Evolutionary conservation across 129 eudicot species (phyloP).

Genomic region (Ambrosia trifida): DNA sequence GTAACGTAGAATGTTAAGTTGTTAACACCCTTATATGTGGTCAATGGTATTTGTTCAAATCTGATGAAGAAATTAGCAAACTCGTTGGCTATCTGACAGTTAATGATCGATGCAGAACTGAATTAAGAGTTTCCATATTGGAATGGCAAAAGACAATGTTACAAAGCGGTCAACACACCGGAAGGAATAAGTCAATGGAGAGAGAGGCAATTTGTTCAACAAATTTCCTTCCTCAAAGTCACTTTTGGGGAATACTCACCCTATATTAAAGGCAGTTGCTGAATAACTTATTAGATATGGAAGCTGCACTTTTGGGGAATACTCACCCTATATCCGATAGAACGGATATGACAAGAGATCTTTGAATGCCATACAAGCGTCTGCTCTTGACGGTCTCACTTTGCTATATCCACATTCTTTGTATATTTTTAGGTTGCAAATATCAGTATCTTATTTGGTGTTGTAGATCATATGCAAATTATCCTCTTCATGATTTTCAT

Average conservation of each 20-base stretch:
- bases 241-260: neutral
- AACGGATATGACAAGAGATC: neutral
- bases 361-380: too few relatives aligned
- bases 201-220: conserved; percentile 1
- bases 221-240: neutral
- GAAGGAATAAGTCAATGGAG: too few relatives aligned
- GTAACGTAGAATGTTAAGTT: conserved; percentile 5
- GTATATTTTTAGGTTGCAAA: too few relatives aligned
- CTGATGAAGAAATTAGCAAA: conserved; percentile 33
- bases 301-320: too few relatives aligned
- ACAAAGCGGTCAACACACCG: too few relatives aligned
- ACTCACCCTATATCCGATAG: too few relatives aligned
- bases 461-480: too few relatives aligned
- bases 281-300: conserved; percentile 63
- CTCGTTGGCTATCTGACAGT: conserved; percentile 30
- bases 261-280: conserved; percentile 43
- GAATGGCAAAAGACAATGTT: conserved; percentile 35
- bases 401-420: too few relatives aligned
- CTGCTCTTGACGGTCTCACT: too few relatives aligned
- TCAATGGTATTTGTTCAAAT: conserved; percentile 39
- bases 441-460: too few relatives aligned
- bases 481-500: too few relatives aligned
- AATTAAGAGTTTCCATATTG: conserved; percentile 41
- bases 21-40: neutral
- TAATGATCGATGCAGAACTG: conserved; percentile 28